Evolutionary conservation across 2,329 filamentous ascomycete genomes (phyloP), one percentile per base, ranked within the genome.

Genomic region (Teratosphaeriaceae sp.): DNA sequence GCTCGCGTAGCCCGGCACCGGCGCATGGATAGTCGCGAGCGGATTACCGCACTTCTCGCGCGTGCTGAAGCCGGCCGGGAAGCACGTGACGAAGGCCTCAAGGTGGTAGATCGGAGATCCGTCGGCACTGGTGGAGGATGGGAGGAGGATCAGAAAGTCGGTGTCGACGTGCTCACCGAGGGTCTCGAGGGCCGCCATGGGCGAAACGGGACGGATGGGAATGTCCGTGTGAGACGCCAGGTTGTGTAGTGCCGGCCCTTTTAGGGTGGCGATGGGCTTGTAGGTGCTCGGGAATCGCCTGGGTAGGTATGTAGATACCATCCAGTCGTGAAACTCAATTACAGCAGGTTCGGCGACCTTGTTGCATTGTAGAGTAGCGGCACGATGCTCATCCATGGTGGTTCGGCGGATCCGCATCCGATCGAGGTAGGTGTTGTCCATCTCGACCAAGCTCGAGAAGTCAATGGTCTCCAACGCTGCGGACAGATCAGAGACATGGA

Each of bases 141-240:
- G 74, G 0, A 80, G 61, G 0, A 83, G 67, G 47, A 83, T 60
- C 2, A 82, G 61, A 54, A 81, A 76, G 42, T 83, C 79, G 35
- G 73, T 71, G 50, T 82, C 79, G 20, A 82, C 59, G 40, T 74
- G 72, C 9, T 64, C 61, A 22, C 70, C 71, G 0, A 82, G 59
- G 2, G 66, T 68, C 34, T 66, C 55, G 2, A 81, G 66, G 1
- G 73, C 71, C 19, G 56, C 50, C 6, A 60, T 47, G 1, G 67
- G 63, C 4, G 58, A 46, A 1, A 63, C 48, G 1, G 64, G 40
- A 6, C 27, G 40, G 7, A 71, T 55, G 0, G 72, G 68, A 3
- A 75, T 63, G 2, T 59, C 51, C 23, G 67, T 60, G 5, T 59
- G 55, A 6, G 73, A 77, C 7, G 69, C 64, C 2, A 60, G 59